Evolutionary conservation across 164 flowering plant species (phyloP).

Genomic region (Santalum album): DNA sequence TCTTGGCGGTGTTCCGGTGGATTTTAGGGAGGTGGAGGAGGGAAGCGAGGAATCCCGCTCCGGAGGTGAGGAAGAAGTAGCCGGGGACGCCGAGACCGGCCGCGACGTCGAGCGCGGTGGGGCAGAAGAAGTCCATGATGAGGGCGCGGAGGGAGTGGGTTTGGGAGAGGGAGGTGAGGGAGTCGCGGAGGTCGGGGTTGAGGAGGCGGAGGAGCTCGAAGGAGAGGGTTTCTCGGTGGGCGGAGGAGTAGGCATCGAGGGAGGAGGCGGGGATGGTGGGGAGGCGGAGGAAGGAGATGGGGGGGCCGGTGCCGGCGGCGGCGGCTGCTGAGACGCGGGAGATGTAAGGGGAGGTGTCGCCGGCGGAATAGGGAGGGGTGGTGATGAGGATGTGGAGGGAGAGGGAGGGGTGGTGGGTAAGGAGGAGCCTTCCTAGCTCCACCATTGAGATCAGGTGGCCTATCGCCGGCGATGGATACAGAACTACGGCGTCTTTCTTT

Average conservation of each 20-base stretch:
- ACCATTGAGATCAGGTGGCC: slow-evolving; percentile 36
- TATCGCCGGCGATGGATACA: slow-evolving; percentile 25
- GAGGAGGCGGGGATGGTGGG: slow-evolving; percentile 6
- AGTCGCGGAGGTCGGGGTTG: neutral
- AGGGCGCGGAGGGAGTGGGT: neutral
- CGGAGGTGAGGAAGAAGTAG: slow-evolving; percentile 2
- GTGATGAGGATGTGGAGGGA: slow-evolving; percentile 15
- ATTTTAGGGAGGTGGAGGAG: slow-evolving; percentile 1
- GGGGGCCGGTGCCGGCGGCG: slow-evolving; percentile 5
- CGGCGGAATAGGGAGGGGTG: slow-evolving; percentile 1
- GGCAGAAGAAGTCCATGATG: slow-evolving; percentile 7
- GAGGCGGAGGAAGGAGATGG: slow-evolving; percentile 20
- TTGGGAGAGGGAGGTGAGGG: neutral
- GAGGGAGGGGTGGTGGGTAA: slow-evolving; percentile 11
- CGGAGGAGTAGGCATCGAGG: neutral
- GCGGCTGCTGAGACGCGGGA: neutral
- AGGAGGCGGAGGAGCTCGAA: neutral
- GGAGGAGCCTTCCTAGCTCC: slow-evolving; percentile 24
- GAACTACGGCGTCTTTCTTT: slow-evolving; percentile 13
- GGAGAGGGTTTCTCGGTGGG: neutral
- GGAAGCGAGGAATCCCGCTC: neutral
- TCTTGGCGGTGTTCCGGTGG: neutral
- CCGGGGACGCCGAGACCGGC: neutral
- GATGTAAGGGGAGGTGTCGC: neutral
- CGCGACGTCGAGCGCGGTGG: neutral